Conservation (phyloP, 371 early-diverging fungal species). For the Syncephalastrum sp. region DNA sequence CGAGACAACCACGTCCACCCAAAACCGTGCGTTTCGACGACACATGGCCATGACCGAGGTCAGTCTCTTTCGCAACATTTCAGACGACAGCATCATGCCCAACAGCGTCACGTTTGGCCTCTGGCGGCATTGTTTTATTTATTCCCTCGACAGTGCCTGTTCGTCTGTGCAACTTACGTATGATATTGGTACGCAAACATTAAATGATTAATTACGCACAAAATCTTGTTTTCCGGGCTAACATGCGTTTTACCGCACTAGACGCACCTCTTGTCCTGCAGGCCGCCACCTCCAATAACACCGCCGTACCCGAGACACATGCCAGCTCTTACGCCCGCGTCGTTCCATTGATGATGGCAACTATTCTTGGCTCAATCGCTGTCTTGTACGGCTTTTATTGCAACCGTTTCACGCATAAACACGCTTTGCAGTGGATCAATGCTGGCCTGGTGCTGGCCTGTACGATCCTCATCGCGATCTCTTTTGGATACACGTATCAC, state of each 20-base stretch:
- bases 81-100: constrained; percentile 20
- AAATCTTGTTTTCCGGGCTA: constrained; percentile 1
- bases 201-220: constrained; percentile 6
- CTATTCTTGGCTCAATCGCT: constrained; percentile 17
- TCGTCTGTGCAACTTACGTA: constrained; percentile 26
- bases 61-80: constrained; percentile 25
- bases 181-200: constrained; percentile 28
- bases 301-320: constrained; percentile 15
- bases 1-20: constrained; percentile 28
- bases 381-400: constrained; percentile 23
- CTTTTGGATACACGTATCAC: constrained; percentile 18
- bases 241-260: constrained; percentile 6
- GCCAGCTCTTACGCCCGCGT: constrained; percentile 18
- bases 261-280: constrained; percentile 25
- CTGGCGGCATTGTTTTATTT: constrained; percentile 42
- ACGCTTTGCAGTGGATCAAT: constrained; percentile 16
- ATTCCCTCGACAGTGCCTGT: constrained; percentile 37
- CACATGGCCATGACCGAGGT: constrained; percentile 32
- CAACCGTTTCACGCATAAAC: constrained; percentile 14
- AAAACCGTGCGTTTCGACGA: constrained; percentile 25
- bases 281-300: constrained; percentile 24
- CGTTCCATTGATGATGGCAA: constrained; percentile 27
- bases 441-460: constrained; percentile 18
- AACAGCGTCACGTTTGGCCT: constrained; percentile 39
- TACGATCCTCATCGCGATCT: constrained; percentile 17